Evolutionary conservation across 1,284 basidiomycete species (phyloP), one percentile per base, ranked within the genome.

Genomic region (Rhodofomes roseus): DNA sequence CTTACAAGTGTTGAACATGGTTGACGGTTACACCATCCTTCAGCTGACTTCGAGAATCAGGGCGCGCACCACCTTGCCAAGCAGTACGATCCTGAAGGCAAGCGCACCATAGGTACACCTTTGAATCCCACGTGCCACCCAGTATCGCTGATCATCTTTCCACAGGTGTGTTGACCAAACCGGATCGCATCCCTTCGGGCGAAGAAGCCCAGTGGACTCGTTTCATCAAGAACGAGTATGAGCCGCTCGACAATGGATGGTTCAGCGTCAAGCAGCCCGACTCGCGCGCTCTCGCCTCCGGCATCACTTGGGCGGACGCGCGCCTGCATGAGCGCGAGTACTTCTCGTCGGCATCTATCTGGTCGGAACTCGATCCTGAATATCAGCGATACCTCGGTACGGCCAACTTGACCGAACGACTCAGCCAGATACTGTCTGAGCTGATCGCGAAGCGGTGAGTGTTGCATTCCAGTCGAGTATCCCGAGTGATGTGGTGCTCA

Each of bases 11-110:
- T 16, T 8, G 37, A 6, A 12, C 0, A 71, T 90, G 2, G 87
- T 87, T 0, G 82, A 91, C 0, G 79, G 89, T 0, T 91, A 88
- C 66, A 89, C 89, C 12, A 39, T 39, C 36, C 16, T 23, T 37
- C 37, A 90, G 89, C 84, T 60, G 89, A 92, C 58, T 86, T 86
- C 22, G 84, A 90, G 63, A 91, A 89, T 43, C 89, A 92, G 69
- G 82, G 80, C 0, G 87, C 87, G 0, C 81, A 85, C 25, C 37
- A 50, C 36, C 31, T 61, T 18, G 82, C 87, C 0, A 84, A 82
- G 58, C 60, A 75, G 3, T 71, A 54, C 52, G 89, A 91, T 65
- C 81, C 81, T 0, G 72, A 81, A 0, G 88, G 89, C 0, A 77
- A 78, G 57, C 77, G 89, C 1, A 92, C 89, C 0, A 86, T 92